A percentile compares a stretch with the other conserved stretches of the same genome.
phyloP scores from a whole-genome alignment of 2,329 filamentous ascomycete species.

The Colletotrichum sp. region DNA sequence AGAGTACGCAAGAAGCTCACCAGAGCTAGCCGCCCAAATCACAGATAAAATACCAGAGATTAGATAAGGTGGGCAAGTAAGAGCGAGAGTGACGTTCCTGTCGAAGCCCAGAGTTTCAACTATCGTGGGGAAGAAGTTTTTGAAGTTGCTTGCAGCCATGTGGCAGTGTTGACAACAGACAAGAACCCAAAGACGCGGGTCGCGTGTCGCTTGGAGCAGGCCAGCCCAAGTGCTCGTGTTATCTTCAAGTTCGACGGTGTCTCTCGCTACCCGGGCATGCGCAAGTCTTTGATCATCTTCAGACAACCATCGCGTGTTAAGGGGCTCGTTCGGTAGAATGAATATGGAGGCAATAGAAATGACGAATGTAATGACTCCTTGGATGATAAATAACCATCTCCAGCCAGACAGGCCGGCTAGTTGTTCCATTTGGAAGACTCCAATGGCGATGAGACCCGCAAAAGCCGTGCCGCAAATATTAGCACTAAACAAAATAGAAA shows the following conservation, averaged over 20 bases:
- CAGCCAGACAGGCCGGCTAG: slow-evolving; percentile 47
- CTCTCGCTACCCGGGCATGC: slow-evolving; percentile 37
- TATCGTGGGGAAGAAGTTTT: slow-evolving; percentile 48
- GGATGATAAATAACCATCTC: slow-evolving; percentile 53
- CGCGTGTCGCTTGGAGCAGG: slow-evolving; percentile 25
- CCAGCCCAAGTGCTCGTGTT: slow-evolving; percentile 41
- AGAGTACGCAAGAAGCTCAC: slow-evolving; percentile 24
- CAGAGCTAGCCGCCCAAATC: slow-evolving; percentile 44
- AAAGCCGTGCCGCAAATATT: slow-evolving; percentile 28
- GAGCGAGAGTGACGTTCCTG: slow-evolving; percentile 44
- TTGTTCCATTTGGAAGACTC: slow-evolving; percentile 42
- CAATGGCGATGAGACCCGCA: slow-evolving; percentile 24
- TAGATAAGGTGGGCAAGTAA: slow-evolving; percentile 52
- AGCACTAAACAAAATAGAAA: slow-evolving; percentile 39
- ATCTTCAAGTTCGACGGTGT: slow-evolving; percentile 30
- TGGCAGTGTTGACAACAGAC: slow-evolving; percentile 30
- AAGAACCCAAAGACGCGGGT: slow-evolving; percentile 29
- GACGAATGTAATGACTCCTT: slow-evolving; percentile 37
- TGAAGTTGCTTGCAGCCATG: slow-evolving; percentile 46
- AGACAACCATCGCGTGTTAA: slow-evolving; percentile 38
- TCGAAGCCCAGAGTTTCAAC: slow-evolving; percentile 34
- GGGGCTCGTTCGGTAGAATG: slow-evolving; percentile 39
- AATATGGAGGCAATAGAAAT: slow-evolving; percentile 34
- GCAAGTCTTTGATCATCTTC: slow-evolving; percentile 44
- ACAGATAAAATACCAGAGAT: slow-evolving; percentile 47